A percentile compares a stretch with the other conserved stretches of the same genome.
These are phyloP conservation scores for Penicillium soppii DNA, from an alignment of 495 filamentous ascomycete genomes.

Conservation along the genomic window DNA sequence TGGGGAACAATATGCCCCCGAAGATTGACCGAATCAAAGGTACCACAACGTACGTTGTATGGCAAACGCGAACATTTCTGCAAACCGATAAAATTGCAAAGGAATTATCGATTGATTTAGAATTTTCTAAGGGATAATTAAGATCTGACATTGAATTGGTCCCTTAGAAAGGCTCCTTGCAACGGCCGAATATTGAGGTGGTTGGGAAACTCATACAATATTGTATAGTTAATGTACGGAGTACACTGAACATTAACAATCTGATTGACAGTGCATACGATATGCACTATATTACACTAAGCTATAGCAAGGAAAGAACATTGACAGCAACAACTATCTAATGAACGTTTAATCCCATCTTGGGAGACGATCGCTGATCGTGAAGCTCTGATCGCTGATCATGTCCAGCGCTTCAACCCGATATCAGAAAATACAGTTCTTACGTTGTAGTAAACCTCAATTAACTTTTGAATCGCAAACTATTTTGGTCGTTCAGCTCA, in stretches of 20 bases:
- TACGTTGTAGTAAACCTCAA: too few species aligned
- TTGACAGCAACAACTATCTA: neutral
- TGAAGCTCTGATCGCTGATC: constrained; percentile 15
- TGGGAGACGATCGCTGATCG: constrained; percentile 9
- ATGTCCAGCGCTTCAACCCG: constrained; percentile 10
- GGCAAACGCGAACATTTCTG: constrained; percentile 10
- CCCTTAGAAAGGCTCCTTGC: constrained; percentile 4
- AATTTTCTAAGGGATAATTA: constrained; percentile 1
- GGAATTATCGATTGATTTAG: neutral
- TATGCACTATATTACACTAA: neutral
- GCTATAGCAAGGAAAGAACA: neutral
- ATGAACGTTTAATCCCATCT: too few species aligned
- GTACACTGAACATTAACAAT: neutral
- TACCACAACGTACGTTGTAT: too few species aligned
- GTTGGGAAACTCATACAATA: neutral
- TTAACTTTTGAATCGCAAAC: too few species aligned
- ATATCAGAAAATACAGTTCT: too few species aligned
- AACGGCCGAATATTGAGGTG: constrained; percentile 5
- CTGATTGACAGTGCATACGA: neutral
- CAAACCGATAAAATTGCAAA: constrained; percentile 1
- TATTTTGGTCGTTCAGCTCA: neutral
- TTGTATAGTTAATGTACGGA: too few species aligned
- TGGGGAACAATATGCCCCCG: constrained; percentile 3
- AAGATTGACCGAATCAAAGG: constrained; percentile 16
- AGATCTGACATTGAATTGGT: neutral